These are phyloP conservation scores for Guadua angustifolia DNA, from an alignment of 176 grass and related monocot species.

Conservation along the genomic window DNA sequence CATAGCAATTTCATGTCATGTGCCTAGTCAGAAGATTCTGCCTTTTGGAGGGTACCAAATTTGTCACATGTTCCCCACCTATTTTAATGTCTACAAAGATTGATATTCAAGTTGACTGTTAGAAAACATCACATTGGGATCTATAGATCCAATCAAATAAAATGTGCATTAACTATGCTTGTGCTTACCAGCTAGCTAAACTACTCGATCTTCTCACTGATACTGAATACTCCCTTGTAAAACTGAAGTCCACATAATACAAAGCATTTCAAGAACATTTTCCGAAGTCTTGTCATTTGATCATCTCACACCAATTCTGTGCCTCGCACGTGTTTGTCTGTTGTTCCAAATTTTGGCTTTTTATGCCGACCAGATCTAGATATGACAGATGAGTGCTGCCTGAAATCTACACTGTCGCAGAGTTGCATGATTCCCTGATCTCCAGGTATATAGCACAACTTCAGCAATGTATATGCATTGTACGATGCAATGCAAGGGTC, in stretches of 20 bases:
- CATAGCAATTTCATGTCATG: background rate
- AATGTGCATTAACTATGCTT: slow-evolving; percentile 8
- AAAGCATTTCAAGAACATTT: background rate
- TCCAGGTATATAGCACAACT: background rate
- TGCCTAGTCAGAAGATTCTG: slow-evolving; percentile 36
- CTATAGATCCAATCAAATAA: slow-evolving; percentile 31
- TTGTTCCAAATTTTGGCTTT: background rate
- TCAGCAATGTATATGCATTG: slow-evolving; percentile 7
- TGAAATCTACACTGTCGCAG: slow-evolving; percentile 1
- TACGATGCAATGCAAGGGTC: slow-evolving; percentile 27
- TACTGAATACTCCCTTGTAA: background rate
- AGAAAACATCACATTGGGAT: slow-evolving; percentile 25
- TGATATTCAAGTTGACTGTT: slow-evolving; percentile 5
- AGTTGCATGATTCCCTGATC: background rate
- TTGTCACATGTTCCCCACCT: slow-evolving; percentile 27
- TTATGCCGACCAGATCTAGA: background rate
- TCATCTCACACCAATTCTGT: background rate
- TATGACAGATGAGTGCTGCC: background rate
- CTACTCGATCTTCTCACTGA: background rate
- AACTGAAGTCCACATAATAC: background rate
- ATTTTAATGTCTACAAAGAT: slow-evolving; percentile 34
- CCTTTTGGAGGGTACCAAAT: background rate
- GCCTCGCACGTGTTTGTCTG: background rate
- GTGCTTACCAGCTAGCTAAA: slow-evolving; percentile 21
- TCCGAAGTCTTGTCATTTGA: background rate